Evolutionary conservation across 1,284 basidiomycete species (phyloP), one percentile per base, ranked within the genome.

Genomic region (Ganoderma leucocontextum): DNA sequence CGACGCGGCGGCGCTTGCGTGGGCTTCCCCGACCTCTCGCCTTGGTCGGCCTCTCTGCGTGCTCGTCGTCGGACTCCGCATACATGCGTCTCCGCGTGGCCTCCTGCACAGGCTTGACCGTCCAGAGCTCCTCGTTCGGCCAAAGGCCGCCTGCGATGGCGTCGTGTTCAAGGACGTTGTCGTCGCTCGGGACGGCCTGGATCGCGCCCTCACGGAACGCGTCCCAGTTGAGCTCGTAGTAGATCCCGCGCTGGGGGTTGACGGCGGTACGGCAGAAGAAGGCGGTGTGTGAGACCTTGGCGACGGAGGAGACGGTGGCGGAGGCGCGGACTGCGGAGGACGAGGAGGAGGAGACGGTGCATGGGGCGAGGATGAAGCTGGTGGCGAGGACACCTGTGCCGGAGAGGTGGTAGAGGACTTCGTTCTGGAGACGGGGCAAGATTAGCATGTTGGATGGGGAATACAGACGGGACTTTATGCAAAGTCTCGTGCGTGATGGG

Each of bases 391-490:
- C 79, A 17, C 81, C 85, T 25, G 80, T 82, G 1, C 82, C 82
- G 36, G 82, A 74, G 22, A 92, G 78, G 19, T 87, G 86, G 65
- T 89, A 91, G 73, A 91, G 92, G 4, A 93, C 83, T 77, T 93
- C 91, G 70, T 91, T 89, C 92, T 92, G 38, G 36, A 10, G 9
- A 0, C 0, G 13, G 13, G 33, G 29, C 29, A 2, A 29, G 29
- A 29, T 57, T 36, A 36, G 53, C 15, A 35, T 9, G 17, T n/a
- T 19, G 29, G 1, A 29, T 29, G 29, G n/a, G n/a, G n/a, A n/a
- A n/a, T 99, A 98, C 58, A 99, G 81, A 95, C 88, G 75, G 41
- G 15, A 6, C 4, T 17, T 13, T 2, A 17, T 95, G 91, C 89
- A 42, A 42, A 15, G 12, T 42, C 6, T 42, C 15, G 6, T 15